phyloP scores from a whole-genome alignment of 2,329 filamentous ascomycete genomes.

The Tolypocladium amazonense region DNA sequence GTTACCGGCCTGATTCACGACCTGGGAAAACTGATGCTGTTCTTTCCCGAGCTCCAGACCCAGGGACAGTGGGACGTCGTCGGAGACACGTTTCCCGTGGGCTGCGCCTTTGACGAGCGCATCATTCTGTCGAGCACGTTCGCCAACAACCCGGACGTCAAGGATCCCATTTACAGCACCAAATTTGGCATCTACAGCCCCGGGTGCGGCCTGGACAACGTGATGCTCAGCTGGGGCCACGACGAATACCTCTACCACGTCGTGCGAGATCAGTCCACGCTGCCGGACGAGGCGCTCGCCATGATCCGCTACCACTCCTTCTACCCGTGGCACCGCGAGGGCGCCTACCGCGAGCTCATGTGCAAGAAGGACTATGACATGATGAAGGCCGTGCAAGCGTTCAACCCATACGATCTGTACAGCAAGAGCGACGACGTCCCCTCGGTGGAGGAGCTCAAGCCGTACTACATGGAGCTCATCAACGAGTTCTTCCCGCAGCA shows the following conservation, averaged over 20 bases:
- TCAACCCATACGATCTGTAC: slow-evolving; percentile 88
- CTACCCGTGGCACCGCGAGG: slow-evolving; percentile 81
- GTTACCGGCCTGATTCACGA: slow-evolving; percentile 69
- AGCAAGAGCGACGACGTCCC: slow-evolving; percentile 82
- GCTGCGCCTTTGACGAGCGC: slow-evolving; percentile 60
- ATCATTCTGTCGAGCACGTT: slow-evolving; percentile 81
- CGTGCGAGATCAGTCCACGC: slow-evolving; percentile 67
- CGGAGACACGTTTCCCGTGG: slow-evolving; percentile 74
- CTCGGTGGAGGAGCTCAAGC: slow-evolving; percentile 63
- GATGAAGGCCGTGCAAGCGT: slow-evolving; percentile 71
- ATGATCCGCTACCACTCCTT: slow-evolving; percentile 94
- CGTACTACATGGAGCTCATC: slow-evolving; percentile 32
- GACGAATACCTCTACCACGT: slow-evolving; percentile 84
- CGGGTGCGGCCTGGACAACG: slow-evolving; percentile 73
- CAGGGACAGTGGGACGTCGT: slow-evolving; percentile 90
- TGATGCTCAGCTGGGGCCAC: slow-evolving; percentile 87
- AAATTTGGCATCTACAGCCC: slow-evolving; percentile 70
- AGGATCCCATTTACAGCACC: slow-evolving; percentile 62
- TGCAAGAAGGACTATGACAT: slow-evolving; percentile 69
- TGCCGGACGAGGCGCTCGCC: slow-evolving; percentile 73
- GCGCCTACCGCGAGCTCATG: slow-evolving; percentile 77
- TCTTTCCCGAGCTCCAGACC: slow-evolving; percentile 55
- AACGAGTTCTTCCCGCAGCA: slow-evolving; percentile 30
- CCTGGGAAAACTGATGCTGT: slow-evolving; percentile 69
- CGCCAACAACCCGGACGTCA: slow-evolving; percentile 61